These are phyloP conservation scores for Rhexocercosporidium sp. DNA, from an alignment of 2,329 filamentous ascomycete species.

Conservation along the genomic window DNA sequence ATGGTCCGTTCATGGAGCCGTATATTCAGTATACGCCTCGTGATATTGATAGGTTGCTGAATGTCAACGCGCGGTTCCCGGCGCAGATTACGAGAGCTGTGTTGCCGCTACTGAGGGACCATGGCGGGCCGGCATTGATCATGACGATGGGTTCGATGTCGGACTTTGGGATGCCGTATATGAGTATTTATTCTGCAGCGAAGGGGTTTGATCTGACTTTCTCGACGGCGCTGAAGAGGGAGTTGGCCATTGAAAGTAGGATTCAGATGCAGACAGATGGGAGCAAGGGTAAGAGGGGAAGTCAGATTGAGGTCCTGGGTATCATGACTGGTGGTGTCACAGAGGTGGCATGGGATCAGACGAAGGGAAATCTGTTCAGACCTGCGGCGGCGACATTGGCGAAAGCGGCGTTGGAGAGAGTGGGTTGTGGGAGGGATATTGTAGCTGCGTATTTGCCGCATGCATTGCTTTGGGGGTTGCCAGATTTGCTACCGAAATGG, in stretches of 20 bases:
- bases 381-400: constrained; percentile 3
- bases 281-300: neutral
- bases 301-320: constrained; percentile 15
- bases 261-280: neutral
- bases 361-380: neutral
- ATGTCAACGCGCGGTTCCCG: constrained; percentile 56
- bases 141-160: constrained; percentile 56
- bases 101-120: constrained; percentile 48
- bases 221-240: constrained; percentile 23
- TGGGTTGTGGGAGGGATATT: constrained; percentile 5
- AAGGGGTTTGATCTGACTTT: constrained; percentile 50
- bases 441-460: constrained; percentile 4
- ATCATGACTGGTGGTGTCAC: constrained; percentile 8
- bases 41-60: constrained; percentile 50
- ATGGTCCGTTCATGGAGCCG: neutral
- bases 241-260: constrained; percentile 5
- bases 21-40: neutral
- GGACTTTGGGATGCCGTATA: constrained; percentile 52
- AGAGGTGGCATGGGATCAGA: neutral
- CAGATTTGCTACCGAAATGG: constrained; percentile 1
- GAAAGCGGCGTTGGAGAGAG: neutral
- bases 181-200: constrained; percentile 50
- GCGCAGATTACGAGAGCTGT: constrained; percentile 53
- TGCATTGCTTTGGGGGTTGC: neutral
- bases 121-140: constrained; percentile 51